Evolutionary conservation across 2,329 filamentous ascomycete species (phyloP).

Genomic region (Colletotrichum sp.): DNA sequence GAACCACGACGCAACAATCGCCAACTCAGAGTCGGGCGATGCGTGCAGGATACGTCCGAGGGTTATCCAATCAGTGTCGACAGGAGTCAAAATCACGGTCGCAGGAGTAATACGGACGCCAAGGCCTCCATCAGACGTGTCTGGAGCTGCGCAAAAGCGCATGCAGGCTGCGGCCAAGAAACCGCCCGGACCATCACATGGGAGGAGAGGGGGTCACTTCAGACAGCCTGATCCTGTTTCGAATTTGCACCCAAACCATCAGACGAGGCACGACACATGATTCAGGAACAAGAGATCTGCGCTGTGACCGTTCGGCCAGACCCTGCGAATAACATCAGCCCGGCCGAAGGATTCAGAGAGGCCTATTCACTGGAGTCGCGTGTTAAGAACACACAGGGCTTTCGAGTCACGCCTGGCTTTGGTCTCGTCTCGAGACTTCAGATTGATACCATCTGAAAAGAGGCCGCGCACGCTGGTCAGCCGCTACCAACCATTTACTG

Average conservation of each 20-base stretch:
- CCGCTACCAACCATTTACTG: accelerated
- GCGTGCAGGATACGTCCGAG: neutral
- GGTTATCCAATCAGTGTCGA: neutral
- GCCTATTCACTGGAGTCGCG: neutral
- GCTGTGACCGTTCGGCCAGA: neutral
- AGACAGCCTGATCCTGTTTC: neutral
- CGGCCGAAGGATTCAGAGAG: neutral
- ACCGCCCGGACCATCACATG: neutral
- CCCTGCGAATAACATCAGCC: neutral
- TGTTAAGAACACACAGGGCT: neutral
- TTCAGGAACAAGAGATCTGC: neutral
- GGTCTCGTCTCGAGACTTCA: neutral
- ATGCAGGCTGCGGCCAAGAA: neutral
- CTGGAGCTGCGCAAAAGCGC: neutral
- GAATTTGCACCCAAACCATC: neutral
- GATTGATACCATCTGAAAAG: neutral
- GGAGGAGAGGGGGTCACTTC: neutral
- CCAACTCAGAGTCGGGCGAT: neutral
- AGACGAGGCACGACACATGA: neutral
- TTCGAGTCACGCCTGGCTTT: neutral
- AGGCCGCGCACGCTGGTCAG: neutral
- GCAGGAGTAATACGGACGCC: neutral
- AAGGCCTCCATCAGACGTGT: neutral
- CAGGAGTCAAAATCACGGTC: neutral
- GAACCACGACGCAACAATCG: neutral